phyloP scores from a whole-genome alignment of 208 protist species.

The Leishmania aethiopica region DNA sequence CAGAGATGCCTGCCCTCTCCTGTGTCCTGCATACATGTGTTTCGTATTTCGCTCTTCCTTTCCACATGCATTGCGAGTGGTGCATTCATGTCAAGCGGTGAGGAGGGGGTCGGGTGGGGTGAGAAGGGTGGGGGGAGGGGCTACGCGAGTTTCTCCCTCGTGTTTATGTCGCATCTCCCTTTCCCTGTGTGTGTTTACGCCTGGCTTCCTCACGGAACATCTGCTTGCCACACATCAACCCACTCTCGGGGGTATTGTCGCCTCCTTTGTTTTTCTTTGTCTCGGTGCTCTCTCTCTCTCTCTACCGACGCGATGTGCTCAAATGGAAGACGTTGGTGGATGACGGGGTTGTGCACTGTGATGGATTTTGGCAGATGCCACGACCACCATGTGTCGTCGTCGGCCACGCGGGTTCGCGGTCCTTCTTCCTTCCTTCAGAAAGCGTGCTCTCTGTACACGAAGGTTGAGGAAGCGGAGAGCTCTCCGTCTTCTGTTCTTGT shows the following conservation, averaged over 20 bases:
- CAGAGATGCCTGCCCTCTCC: not conserved
- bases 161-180: too few relatives aligned
- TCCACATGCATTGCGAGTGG: not conserved
- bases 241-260: not conserved
- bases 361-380: not conserved
- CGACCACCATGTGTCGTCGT: not conserved
- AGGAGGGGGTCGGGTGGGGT: not conserved
- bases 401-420: too few relatives aligned
- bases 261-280: conserved; percentile 11
- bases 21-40: not conserved
- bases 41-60: not conserved
- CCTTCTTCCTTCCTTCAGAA: too few relatives aligned
- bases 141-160: too few relatives aligned
- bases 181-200: too few relatives aligned
- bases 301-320: not conserved
- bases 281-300: not conserved
- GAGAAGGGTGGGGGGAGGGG: not conserved
- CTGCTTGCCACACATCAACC: not conserved
- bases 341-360: not conserved
- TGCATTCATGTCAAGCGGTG: not conserved
- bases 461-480: too few relatives aligned
- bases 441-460: too few relatives aligned
- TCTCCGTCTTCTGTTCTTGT: too few relatives aligned
- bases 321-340: not conserved
- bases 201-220: not conserved